These are phyloP conservation scores for Mycena haematopus DNA, from an alignment of 768 basidiomycete species.

Conservation along the genomic window DNA sequence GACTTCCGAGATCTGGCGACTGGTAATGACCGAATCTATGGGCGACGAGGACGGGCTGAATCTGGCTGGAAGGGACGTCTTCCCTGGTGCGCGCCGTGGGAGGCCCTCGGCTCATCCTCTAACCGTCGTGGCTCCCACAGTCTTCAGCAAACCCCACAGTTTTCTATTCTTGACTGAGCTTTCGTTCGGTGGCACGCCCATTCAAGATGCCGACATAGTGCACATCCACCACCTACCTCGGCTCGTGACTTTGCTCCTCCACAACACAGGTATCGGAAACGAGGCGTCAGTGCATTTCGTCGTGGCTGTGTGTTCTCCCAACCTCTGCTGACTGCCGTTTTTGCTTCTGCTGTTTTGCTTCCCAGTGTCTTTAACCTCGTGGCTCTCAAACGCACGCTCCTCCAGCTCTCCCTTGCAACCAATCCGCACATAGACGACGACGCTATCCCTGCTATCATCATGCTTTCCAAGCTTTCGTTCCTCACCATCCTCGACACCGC, in stretches of 20 bases:
- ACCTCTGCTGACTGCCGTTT: slow-evolving; percentile 17
- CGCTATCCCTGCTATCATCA: slow-evolving; percentile 57
- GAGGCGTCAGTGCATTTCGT: slow-evolving; percentile 54
- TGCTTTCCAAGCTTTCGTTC: slow-evolving; percentile 53
- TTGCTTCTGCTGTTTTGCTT: background rate
- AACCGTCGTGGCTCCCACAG: slow-evolving; percentile 37
- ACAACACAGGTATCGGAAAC: slow-evolving; percentile 63
- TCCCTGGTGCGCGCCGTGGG: slow-evolving; percentile 44
- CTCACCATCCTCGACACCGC: slow-evolving; percentile 61
- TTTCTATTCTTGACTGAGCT: slow-evolving; percentile 59
- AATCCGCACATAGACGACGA: slow-evolving; percentile 65
- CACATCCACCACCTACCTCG: slow-evolving; percentile 61
- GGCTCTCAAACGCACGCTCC: slow-evolving; percentile 59
- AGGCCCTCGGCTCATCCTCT: slow-evolving; percentile 1
- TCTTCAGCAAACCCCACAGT: slow-evolving; percentile 56
- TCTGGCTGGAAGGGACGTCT: slow-evolving; percentile 48
- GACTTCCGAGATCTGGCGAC: slow-evolving; percentile 48
- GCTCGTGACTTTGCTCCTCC: slow-evolving; percentile 52
- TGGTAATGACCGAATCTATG: slow-evolving; percentile 56
- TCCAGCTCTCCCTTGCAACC: slow-evolving; percentile 54
- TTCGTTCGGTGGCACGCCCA: slow-evolving; percentile 51
- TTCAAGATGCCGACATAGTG: slow-evolving; percentile 56
- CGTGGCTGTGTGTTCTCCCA: background rate
- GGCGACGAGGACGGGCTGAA: slow-evolving; percentile 57
- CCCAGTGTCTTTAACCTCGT: slow-evolving; percentile 63